These are phyloP conservation scores for Agastache rugosa DNA, from an alignment of 257 asterid genomes.

Conservation along the genomic window DNA sequence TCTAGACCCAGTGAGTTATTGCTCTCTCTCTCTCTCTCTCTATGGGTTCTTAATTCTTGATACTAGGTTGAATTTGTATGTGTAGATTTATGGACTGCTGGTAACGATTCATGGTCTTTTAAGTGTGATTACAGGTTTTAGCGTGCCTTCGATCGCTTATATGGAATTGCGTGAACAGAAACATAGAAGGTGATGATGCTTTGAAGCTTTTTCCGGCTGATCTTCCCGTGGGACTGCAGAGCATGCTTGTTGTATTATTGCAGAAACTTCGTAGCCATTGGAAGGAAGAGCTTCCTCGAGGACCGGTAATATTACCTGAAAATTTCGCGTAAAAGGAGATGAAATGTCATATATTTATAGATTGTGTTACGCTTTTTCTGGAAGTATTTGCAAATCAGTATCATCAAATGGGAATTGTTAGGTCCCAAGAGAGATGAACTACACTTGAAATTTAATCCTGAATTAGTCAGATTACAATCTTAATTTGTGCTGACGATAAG, in stretches of 20 bases:
- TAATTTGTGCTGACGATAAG: no score
- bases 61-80: not conserved
- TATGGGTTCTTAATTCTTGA: not conserved
- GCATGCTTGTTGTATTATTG: conserved; percentile 41
- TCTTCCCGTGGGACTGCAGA: conserved; percentile 47
- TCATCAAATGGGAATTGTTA: not conserved
- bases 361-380: not conserved
- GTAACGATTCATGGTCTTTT: not conserved
- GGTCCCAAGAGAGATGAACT: not conserved
- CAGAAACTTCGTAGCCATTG: conserved; percentile 45
- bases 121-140: conserved; percentile 43
- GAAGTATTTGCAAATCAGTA: not conserved
- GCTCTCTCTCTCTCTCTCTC: conserved; percentile 1
- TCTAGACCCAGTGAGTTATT: conserved; percentile 47
- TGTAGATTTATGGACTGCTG: not conserved
- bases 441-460: not conserved
- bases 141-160: conserved; percentile 53
- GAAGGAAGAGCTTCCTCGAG: conserved; percentile 47
- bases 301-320: conserved; percentile 38
- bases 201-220: conserved; percentile 54
- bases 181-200: conserved; percentile 34
- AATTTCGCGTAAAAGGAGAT: not conserved
- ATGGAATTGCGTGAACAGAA: conserved; percentile 38
- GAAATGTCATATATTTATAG: not conserved
- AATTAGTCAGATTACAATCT: not conserved